phyloP scores from a whole-genome alignment of 1,284 basidiomycete species.

The Marasmius sp. region DNA sequence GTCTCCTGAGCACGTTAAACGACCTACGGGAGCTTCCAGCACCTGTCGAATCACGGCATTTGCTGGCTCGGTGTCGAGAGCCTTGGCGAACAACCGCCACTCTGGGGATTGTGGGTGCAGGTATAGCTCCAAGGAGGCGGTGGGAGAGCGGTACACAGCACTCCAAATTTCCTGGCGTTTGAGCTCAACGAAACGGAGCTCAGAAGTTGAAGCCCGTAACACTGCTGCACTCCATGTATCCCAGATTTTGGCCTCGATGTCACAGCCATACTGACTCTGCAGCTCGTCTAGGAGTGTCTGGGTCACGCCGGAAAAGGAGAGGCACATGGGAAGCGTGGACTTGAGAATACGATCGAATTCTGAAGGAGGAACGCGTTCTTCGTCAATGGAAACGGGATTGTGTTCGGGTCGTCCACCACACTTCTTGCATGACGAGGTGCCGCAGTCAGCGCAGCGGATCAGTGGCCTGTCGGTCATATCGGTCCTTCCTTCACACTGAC shows the following conservation, averaged over 20 bases:
- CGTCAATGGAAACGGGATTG: slow-evolving; percentile 60
- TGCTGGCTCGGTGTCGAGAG: slow-evolving; percentile 69
- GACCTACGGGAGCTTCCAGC: slow-evolving; percentile 75
- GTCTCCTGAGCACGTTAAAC: slow-evolving; percentile 60
- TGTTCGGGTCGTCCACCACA: slow-evolving; percentile 93
- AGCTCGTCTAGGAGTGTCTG: slow-evolving; percentile 53
- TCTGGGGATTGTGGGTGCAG: slow-evolving; percentile 79
- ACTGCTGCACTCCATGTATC: slow-evolving; percentile 70
- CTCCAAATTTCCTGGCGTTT: slow-evolving; percentile 90
- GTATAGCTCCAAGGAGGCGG: slow-evolving; percentile 74
- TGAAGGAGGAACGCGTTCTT: slow-evolving; percentile 64
- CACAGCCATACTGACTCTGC: slow-evolving; percentile 41
- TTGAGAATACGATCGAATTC: slow-evolving; percentile 79
- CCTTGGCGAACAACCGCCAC: slow-evolving; percentile 83
- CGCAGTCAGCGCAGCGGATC: slow-evolving; percentile 75
- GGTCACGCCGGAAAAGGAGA: slow-evolving; percentile 60
- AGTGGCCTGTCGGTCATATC: slow-evolving; percentile 75
- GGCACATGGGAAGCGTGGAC: slow-evolving; percentile 83
- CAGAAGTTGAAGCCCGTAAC: slow-evolving; percentile 55
- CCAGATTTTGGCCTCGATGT: slow-evolving; percentile 59
- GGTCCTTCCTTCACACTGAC: slow-evolving; percentile 86
- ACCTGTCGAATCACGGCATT: slow-evolving; percentile 79
- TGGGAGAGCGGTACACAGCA: slow-evolving; percentile 73
- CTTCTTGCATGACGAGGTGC: slow-evolving; percentile 77
- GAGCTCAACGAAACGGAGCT: slow-evolving; percentile 83